Evolutionary conservation across 1,139 yeast species (phyloP).

Genomic region (Candida buenavistaensis): DNA sequence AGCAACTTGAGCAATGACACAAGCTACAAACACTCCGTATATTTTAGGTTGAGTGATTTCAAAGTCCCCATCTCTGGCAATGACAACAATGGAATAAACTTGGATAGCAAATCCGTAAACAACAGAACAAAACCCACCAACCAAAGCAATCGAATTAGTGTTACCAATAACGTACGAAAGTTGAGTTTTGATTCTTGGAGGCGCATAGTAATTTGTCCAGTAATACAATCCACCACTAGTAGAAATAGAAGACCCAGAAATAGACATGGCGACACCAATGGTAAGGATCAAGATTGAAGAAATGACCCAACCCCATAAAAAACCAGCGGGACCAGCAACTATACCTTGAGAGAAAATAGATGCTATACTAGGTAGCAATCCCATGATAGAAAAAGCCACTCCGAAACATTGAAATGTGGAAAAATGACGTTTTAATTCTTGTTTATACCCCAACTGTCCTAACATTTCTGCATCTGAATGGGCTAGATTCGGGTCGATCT

Average conservation of each 20-base stretch:
- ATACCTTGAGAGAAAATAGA: conserved; percentile 34
- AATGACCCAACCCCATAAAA: conserved; percentile 72
- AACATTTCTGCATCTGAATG: conserved; percentile 44
- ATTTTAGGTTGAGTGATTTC: conserved; percentile 27
- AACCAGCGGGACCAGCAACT: conserved; percentile 46
- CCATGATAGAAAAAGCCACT: conserved; percentile 54
- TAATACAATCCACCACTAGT: conserved; percentile 71
- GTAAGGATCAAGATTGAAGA: conserved; percentile 56
- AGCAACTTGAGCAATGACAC: conserved; percentile 25
- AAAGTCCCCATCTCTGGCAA: conserved; percentile 32
- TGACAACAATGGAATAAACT: conserved; percentile 33
- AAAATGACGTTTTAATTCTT: conserved; percentile 47
- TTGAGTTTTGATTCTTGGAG: conserved; percentile 29
- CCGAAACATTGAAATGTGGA: conserved; percentile 53
- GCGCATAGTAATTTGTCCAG: conserved; percentile 45
- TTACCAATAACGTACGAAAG: conserved; percentile 46
- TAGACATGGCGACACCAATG: conserved; percentile 65
- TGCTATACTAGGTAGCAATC: conserved; percentile 47
- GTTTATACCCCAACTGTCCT: conserved; percentile 55
- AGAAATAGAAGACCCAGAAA: conserved; percentile 64
- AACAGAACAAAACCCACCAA: conserved; percentile 38
- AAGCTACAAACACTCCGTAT: conserved; percentile 40
- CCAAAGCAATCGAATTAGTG: conserved; percentile 34
- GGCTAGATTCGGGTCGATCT: conserved; percentile 17
- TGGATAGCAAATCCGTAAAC: conserved; percentile 39